Conservation (phyloP, 306 rosid species). For the Sesbania bispinosa region DNA sequence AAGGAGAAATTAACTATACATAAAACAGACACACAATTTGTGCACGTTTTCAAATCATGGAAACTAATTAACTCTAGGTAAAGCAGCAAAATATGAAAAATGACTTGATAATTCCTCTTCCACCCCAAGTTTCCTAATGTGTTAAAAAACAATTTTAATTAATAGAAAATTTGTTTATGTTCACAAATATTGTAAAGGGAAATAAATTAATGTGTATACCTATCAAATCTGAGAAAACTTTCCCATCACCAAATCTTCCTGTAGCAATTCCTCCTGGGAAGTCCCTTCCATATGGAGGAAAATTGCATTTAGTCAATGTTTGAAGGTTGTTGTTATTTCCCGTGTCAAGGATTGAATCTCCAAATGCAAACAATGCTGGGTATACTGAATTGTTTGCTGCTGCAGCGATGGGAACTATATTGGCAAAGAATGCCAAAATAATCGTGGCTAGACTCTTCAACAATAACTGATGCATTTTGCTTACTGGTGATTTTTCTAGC, state of each 20-base stretch:
- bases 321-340: conserved; percentile 67
- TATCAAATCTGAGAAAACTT: conserved; percentile 44
- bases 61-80: too few relatives aligned
- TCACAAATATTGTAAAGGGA: not conserved
- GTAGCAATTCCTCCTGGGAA: conserved; percentile 38
- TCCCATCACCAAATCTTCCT: conserved; percentile 66
- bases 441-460: not conserved
- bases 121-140: too few relatives aligned
- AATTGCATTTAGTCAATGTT: conserved; percentile 40
- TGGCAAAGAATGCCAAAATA: not conserved
- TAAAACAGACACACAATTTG: too few relatives aligned
- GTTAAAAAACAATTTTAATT: too few relatives aligned
- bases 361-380: conserved; percentile 66
- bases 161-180: too few relatives aligned
- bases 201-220: too few relatives aligned
- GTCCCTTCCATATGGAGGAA: conserved; percentile 62
- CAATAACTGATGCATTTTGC: not conserved
- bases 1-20: too few relatives aligned
- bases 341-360: conserved; percentile 78
- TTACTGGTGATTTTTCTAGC: too few relatives aligned
- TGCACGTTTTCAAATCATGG: too few relatives aligned
- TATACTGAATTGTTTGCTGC: not conserved
- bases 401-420: not conserved
- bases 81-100: too few relatives aligned
- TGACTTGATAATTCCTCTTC: too few relatives aligned